These are phyloP conservation scores for Candida michaelii DNA, from an alignment of 805 yeast species.

Conservation along the genomic window DNA sequence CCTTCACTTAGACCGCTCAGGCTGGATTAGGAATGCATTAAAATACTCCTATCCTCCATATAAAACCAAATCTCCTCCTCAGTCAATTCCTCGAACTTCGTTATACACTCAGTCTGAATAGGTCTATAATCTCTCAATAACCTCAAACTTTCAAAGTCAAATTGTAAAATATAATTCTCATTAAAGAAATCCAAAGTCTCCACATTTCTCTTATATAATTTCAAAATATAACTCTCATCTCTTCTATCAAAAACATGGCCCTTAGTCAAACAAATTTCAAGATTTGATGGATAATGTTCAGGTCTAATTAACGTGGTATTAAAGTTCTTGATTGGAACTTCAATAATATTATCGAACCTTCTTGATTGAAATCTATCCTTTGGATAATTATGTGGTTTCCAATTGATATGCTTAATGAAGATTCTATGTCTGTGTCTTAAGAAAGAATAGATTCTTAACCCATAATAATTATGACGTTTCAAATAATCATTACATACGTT, in stretches of 20 bases:
- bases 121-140: conserved; percentile 28
- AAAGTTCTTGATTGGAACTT: conserved; percentile 24
- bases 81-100: conserved; percentile 10
- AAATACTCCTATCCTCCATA: conserved; percentile 16
- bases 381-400: conserved; percentile 17
- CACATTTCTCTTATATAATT: conserved; percentile 25
- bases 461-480: conserved; percentile 26
- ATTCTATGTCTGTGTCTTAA: conserved; percentile 21
- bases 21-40: conserved; percentile 4
- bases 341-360: conserved; percentile 18
- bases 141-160: conserved; percentile 23
- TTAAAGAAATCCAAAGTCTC: conserved; percentile 26
- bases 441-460: conserved; percentile 24
- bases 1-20: neutral
- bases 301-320: conserved; percentile 23
- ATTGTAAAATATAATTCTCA: conserved; percentile 20
- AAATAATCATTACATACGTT: conserved; percentile 16
- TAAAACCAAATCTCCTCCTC: conserved; percentile 18
- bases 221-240: conserved; percentile 22
- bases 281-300: conserved; percentile 19
- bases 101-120: conserved; percentile 10
- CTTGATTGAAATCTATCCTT: conserved; percentile 17
- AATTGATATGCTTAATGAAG: conserved; percentile 18
- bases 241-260: conserved; percentile 18
- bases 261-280: neutral